Evolutionary conservation across 2,329 filamentous ascomycete species (phyloP).

Genomic region (Zelopaecilomyces penicillatus): DNA sequence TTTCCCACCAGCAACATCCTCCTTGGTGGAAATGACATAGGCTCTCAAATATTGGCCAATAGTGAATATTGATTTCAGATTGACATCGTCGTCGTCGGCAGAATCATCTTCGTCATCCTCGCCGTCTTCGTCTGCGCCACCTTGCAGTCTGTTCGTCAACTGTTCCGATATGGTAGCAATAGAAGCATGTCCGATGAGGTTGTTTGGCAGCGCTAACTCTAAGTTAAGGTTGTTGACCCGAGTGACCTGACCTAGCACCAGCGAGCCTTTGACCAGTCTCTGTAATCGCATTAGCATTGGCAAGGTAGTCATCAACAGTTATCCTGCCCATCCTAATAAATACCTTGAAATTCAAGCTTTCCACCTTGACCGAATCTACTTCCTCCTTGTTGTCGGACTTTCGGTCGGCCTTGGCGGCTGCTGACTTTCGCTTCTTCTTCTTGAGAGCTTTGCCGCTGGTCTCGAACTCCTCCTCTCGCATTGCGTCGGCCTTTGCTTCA

Average conservation of each 20-base stretch:
- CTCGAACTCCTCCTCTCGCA: constrained; percentile 71
- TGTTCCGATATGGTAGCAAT: constrained; percentile 84
- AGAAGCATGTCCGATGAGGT: constrained; percentile 79
- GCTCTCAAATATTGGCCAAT: constrained; percentile 84
- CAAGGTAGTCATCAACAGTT: constrained; percentile 15
- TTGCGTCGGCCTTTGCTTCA: constrained; percentile 82
- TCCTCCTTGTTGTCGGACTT: constrained; percentile 40
- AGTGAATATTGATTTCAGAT: constrained; percentile 66
- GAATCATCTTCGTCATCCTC: constrained; percentile 44
- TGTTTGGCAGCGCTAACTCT: constrained; percentile 81
- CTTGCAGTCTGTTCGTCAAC: constrained; percentile 69
- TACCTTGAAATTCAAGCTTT: constrained; percentile 86
- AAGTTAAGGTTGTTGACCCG: constrained; percentile 74
- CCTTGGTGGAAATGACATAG: constrained; percentile 69
- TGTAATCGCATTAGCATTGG: constrained; percentile 24
- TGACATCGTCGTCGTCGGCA: constrained; percentile 50
- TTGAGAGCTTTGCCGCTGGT: constrained; percentile 34
- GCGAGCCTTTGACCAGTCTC: constrained; percentile 76
- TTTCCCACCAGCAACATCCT: constrained; percentile 53
- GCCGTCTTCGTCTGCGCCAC: constrained; percentile 45
- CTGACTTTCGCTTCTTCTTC: constrained; percentile 52
- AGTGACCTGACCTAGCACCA: constrained; percentile 79
- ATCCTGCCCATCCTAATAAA: constrained; percentile 11
- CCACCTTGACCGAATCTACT: constrained; percentile 60
- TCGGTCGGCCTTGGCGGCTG: constrained; percentile 43